Evolutionary conservation across 768 basidiomycete species (phyloP), one percentile per base, ranked within the genome.

Genomic region (Omphalotus guepiniiformis): DNA sequence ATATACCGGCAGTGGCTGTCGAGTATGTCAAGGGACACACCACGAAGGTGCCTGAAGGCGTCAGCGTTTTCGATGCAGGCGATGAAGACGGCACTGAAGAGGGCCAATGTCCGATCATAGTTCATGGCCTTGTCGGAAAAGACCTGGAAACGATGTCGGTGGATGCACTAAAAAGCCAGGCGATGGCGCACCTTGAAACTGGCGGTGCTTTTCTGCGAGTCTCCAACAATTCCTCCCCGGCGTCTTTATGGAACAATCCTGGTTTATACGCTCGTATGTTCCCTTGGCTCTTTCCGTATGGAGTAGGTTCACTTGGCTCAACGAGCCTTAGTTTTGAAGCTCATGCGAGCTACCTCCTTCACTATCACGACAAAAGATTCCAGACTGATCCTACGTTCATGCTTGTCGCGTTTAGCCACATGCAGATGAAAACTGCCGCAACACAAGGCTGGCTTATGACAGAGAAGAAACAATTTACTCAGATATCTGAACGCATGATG

Each of bases 211-310:
- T 63, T 1, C 42, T 74, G 0, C 62, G 48, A 0, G 57, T 70
- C 12, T 64, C 64, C 1, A 64, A 63, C 27, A 39, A 38, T 4
- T 25, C 36, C 0, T 19, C 50, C 2, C 58, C 63, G 0, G 43
- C 64, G 39, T 60, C 59, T 2, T 54, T 62, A 6, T 66, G 57
- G 32, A 38, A 65, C 7, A 71, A 75, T 52, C 60, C 65, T 4
- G 42, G 51, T 3, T 40, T 69, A 16, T 73, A 69, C 52, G 67
- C 71, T 1, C 53, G 62, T 6, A 68, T 72, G 63, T 73, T 71
- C 56, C 71, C 70, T 0, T 72, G 69, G 68, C 52, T 73, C 0
- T 73, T 67, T 54, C 71, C 69, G 0, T 73, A 71, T 55, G 67
- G 71, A 0, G 26, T 57, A 16, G 63, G 63, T 3, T 55, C 59